phyloP scores from a whole-genome alignment of 352 stramenopile genomes.

The Pythium rhizo-oryzae region DNA sequence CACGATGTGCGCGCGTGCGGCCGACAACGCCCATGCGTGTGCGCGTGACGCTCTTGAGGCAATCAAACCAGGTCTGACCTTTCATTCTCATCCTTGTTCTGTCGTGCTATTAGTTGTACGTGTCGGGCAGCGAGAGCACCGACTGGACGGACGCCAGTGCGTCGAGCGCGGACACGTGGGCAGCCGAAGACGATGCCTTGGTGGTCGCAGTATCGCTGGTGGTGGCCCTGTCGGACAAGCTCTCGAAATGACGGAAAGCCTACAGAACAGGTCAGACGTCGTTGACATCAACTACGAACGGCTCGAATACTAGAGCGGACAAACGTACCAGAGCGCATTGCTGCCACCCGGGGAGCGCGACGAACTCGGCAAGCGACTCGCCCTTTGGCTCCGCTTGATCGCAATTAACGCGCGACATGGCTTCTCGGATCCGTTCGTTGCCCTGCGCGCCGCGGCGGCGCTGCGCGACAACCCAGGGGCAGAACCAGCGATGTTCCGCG shows the following conservation, averaged over 20 bases:
- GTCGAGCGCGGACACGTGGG: constrained; percentile 6
- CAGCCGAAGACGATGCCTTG: background rate
- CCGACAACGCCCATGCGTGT: background rate
- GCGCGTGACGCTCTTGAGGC: background rate
- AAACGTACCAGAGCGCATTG: constrained; percentile 32
- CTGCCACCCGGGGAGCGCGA: constrained; percentile 35
- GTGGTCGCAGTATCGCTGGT: background rate
- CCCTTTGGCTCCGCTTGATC: background rate
- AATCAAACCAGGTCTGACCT: background rate
- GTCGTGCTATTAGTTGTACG: background rate
- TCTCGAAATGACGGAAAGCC: constrained; percentile 5
- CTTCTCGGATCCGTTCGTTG: constrained; percentile 8
- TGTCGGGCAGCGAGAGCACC: constrained; percentile 31
- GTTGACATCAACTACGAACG: too few species aligned
- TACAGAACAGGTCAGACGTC: too few species aligned
- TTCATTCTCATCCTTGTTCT: background rate
- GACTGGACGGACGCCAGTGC: constrained; percentile 32
- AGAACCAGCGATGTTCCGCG: constrained; percentile 60
- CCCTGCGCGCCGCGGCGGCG: constrained; percentile 5
- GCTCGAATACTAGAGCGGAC: too few species aligned
- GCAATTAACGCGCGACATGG: background rate
- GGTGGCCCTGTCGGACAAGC: background rate
- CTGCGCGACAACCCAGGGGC: constrained; percentile 48
- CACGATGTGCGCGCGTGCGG: background rate
- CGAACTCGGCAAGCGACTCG: constrained; percentile 28